phyloP scores from a whole-genome alignment of 306 rosid genomes.

The Casuarina glauca region DNA sequence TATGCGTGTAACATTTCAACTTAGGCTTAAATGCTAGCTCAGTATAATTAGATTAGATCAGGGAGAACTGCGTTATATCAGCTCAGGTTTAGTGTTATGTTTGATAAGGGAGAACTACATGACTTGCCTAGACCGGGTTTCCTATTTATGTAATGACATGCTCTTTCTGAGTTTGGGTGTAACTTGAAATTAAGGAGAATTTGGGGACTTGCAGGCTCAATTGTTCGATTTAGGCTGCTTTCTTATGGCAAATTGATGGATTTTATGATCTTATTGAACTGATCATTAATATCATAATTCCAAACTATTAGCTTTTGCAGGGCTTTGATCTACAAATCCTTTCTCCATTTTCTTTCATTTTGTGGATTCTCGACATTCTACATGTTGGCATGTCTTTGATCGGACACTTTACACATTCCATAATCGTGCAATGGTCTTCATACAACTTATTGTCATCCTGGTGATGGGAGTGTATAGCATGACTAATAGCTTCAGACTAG shows the following conservation, averaged over 20 bases:
- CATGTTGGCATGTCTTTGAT: not conserved
- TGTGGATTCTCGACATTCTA: not conserved
- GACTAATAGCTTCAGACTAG: not conserved
- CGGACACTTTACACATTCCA: not conserved
- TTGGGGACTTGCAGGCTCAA: not conserved
- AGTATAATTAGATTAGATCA: not conserved
- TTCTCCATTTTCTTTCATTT: not conserved
- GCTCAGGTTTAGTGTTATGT: not conserved
- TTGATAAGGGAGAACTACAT: not conserved
- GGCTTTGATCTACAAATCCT: not conserved
- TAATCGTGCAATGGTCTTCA: not conserved
- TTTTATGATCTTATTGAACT: not conserved
- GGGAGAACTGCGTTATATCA: too few species aligned
- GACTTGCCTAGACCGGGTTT: not conserved
- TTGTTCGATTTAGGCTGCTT: not conserved
- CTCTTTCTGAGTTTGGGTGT: not conserved
- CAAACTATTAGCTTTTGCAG: not conserved
- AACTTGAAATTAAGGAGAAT: not conserved
- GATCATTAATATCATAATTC: not conserved
- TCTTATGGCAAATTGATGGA: not conserved
- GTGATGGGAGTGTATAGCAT: not conserved
- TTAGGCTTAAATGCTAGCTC: not conserved
- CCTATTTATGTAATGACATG: not conserved
- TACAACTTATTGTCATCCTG: not conserved
- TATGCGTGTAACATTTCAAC: not conserved